Percentiles rank a stretch among this genome's conserved stretches.
Evolutionary conservation across 352 stramenopile genomes (phyloP).

Genomic region (Phytophthora aleatoria): DNA sequence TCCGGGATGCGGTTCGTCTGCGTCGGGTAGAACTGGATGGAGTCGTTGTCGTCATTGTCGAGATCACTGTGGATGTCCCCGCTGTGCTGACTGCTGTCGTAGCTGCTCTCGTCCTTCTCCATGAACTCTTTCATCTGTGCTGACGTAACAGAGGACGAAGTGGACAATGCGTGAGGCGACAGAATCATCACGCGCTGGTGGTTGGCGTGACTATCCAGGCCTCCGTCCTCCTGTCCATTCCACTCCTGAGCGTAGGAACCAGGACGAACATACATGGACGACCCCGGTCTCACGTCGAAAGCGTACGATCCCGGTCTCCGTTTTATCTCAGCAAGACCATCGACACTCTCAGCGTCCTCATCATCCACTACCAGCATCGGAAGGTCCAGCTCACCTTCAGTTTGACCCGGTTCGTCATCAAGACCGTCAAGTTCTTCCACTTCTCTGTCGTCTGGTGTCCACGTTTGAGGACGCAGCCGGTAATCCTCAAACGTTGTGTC

Average conservation of each 20-base stretch:
- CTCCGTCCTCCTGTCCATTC: slow-evolving; percentile 29
- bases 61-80: slow-evolving; percentile 24
- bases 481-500: slow-evolving; percentile 10
- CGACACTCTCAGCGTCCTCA: slow-evolving; percentile 38
- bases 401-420: slow-evolving; percentile 18
- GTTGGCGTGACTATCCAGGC: slow-evolving; percentile 27
- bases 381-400: slow-evolving; percentile 26
- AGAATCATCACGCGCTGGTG: slow-evolving; percentile 34
- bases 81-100: slow-evolving; percentile 27
- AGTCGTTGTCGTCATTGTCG: slow-evolving; percentile 35
- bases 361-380: slow-evolving; percentile 46
- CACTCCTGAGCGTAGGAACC: slow-evolving; percentile 34
- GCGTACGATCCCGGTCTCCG: slow-evolving; percentile 20
- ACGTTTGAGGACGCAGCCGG: slow-evolving; percentile 27
- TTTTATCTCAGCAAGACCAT: slow-evolving; percentile 38
- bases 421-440: slow-evolving; percentile 35
- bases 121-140: slow-evolving; percentile 35
- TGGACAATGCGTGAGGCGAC: slow-evolving; percentile 35
- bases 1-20: slow-evolving; percentile 22
- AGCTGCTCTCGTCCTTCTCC: slow-evolving; percentile 34
- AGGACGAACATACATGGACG: slow-evolving; percentile 23
- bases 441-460: slow-evolving; percentile 30
- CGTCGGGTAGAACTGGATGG: slow-evolving; percentile 54
- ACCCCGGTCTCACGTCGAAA: slow-evolving; percentile 20
- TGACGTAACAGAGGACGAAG: slow-evolving; percentile 44